Conservation (phyloP, 441 rosid species). For the Rhodomyrtus psidioides region DNA sequence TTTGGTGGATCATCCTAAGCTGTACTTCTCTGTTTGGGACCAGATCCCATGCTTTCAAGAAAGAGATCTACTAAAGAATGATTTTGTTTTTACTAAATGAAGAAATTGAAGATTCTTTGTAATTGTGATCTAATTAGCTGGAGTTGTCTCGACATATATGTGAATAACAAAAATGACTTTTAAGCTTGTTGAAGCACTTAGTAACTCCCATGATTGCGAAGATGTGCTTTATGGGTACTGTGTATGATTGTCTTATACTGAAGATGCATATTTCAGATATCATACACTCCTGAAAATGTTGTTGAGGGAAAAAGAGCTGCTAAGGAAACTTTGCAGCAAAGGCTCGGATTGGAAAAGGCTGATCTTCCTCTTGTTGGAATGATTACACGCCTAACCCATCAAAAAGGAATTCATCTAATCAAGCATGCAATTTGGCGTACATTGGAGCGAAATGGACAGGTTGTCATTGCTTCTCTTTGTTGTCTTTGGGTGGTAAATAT, state of each 20-base stretch:
- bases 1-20: not conserved
- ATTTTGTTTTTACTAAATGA: not conserved
- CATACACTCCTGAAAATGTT: conserved; percentile 76
- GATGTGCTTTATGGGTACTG: not conserved
- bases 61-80: not conserved
- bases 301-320: conserved; percentile 92
- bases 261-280: conserved; percentile 33
- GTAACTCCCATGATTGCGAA: not conserved
- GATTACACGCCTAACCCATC: conserved; percentile 88
- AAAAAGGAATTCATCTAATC: conserved; percentile 95
- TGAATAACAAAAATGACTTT: not conserved
- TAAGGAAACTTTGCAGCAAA: conserved; percentile 77
- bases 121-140: not conserved
- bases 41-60: not conserved
- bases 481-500: not conserved
- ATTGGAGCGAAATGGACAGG: conserved; percentile 89
- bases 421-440: conserved; percentile 86
- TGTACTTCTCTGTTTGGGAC: not conserved
- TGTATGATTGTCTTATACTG: not conserved
- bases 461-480: conserved; percentile 9
- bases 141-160: not conserved
- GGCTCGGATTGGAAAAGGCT: conserved; percentile 51
- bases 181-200: not conserved
- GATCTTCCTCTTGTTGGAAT: conserved; percentile 85
- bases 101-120: not conserved